Percentiles rank a stretch among this genome's conserved stretches.
Evolutionary conservation across 108 stramenopile species (phyloP).

Genomic region (Schizochytrium sp.): DNA sequence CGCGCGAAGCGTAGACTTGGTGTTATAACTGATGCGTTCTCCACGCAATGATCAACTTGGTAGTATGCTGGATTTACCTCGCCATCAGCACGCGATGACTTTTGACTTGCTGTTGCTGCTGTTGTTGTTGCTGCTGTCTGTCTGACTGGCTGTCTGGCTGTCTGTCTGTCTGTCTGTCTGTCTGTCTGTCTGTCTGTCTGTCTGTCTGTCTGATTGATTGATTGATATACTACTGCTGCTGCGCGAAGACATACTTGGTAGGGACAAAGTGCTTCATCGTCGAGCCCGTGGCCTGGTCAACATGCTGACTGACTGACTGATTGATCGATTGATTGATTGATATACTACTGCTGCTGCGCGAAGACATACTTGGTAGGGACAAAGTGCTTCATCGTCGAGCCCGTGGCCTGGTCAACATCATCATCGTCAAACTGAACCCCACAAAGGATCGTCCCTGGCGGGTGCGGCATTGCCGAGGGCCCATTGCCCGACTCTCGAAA

Average conservation of each 20-base stretch:
- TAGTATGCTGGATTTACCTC: no score
- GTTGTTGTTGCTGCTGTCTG: no score
- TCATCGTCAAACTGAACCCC: slow-evolving; percentile 2
- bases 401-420: background rate
- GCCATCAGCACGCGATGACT: no score
- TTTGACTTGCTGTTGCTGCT: no score
- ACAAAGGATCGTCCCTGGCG: background rate
- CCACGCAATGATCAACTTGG: no score
- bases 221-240: background rate
- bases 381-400: background rate
- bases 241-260: background rate
- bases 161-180: no score
- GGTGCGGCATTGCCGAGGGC: background rate
- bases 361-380: slow-evolving; percentile 8
- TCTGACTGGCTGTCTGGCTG: no score
- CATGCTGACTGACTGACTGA: background rate
- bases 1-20: no score
- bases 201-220: no score
- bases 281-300: background rate
- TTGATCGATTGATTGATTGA: no score
- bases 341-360: background rate
- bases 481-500: background rate
- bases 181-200: no score
- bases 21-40: no score
- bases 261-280: background rate